phyloP scores from a whole-genome alignment of 345 rosid genomes.

The Trapa bicornis region DNA sequence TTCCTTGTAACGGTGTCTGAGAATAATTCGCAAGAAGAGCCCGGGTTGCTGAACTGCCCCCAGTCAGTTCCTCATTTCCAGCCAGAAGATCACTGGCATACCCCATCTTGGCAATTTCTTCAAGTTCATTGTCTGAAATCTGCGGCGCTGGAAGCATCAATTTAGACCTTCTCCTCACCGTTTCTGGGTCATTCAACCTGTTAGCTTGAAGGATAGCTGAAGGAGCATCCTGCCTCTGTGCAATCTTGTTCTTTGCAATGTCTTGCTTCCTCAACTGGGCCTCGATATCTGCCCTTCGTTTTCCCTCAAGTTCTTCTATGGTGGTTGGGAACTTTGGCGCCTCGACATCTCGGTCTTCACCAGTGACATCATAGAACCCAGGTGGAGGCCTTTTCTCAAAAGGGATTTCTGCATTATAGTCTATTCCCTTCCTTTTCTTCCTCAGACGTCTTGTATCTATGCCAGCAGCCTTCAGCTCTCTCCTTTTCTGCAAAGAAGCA shows the following conservation, averaged over 20 bases:
- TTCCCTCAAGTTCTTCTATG: slow-evolving; percentile 93
- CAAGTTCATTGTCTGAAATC: slow-evolving; percentile 87
- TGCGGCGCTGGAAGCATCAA: slow-evolving; percentile 98
- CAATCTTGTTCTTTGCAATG: slow-evolving; percentile 74
- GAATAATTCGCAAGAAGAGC: slow-evolving; percentile 91
- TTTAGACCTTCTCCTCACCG: slow-evolving; percentile 91
- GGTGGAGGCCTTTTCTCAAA: slow-evolving; percentile 96
- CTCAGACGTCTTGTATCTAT: slow-evolving; percentile 66
- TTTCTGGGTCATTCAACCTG: slow-evolving; percentile 92
- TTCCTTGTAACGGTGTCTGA: slow-evolving; percentile 74
- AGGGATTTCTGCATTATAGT: slow-evolving; percentile 95
- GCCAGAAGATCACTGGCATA: slow-evolving; percentile 82
- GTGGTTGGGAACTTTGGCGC: slow-evolving; percentile 78
- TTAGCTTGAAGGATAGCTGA: slow-evolving; percentile 92
- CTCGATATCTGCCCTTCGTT: slow-evolving; percentile 78
- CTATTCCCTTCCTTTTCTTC: slow-evolving; percentile 91
- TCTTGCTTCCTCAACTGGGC: slow-evolving; percentile 83
- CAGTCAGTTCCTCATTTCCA: slow-evolving; percentile 72
- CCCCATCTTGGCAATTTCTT: slow-evolving; percentile 98
- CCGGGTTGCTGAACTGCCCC: slow-evolving; percentile 87
- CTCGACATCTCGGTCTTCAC: slow-evolving; percentile 80
- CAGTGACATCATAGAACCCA: slow-evolving; percentile 76
- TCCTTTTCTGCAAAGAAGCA: slow-evolving; percentile 95
- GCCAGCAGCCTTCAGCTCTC: slow-evolving; percentile 98
- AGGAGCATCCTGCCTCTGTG: slow-evolving; percentile 91